phyloP scores from a whole-genome alignment of 148 eudicot species.

The Suaeda aralocaspica region DNA sequence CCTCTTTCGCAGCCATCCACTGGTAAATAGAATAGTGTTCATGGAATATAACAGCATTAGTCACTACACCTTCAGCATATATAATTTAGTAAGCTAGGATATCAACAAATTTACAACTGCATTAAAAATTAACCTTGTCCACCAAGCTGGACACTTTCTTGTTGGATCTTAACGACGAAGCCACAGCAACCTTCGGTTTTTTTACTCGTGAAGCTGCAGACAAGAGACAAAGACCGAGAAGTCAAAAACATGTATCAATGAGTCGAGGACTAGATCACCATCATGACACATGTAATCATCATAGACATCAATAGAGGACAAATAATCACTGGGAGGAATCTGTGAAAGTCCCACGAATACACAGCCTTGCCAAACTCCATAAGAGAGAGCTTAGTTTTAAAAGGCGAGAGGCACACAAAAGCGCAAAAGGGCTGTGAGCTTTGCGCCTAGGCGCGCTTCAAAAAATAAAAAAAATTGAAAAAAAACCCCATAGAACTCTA shows the following conservation, averaged over 20 bases:
- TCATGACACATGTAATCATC: too few relatives aligned
- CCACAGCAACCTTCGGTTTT: conserved; percentile 60
- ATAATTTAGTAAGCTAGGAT: background rate
- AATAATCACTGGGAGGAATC: background rate
- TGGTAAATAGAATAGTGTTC: conserved; percentile 21
- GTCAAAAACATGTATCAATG: background rate
- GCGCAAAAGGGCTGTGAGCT: too few relatives aligned
- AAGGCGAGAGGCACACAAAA: too few relatives aligned
- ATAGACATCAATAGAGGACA: too few relatives aligned
- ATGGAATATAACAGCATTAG: background rate
- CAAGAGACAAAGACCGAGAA: background rate
- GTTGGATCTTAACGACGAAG: conserved; percentile 73
- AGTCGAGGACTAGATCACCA: background rate
- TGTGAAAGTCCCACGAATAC: background rate
- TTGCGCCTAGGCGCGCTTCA: too few relatives aligned
- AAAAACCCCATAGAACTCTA: too few relatives aligned
- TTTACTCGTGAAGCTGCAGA: conserved; percentile 61
- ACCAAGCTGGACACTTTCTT: conserved; percentile 98
- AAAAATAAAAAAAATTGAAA: too few relatives aligned
- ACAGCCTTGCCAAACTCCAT: conserved; percentile 4
- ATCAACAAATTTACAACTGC: background rate
- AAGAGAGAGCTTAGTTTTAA: background rate
- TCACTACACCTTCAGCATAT: conserved; percentile 1
- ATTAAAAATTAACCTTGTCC: conserved; percentile 60
- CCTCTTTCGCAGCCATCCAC: conserved; percentile 99